Evolutionary conservation across 441 rosid genomes (phyloP).

Genomic region (Gossypium schwendimanii): DNA sequence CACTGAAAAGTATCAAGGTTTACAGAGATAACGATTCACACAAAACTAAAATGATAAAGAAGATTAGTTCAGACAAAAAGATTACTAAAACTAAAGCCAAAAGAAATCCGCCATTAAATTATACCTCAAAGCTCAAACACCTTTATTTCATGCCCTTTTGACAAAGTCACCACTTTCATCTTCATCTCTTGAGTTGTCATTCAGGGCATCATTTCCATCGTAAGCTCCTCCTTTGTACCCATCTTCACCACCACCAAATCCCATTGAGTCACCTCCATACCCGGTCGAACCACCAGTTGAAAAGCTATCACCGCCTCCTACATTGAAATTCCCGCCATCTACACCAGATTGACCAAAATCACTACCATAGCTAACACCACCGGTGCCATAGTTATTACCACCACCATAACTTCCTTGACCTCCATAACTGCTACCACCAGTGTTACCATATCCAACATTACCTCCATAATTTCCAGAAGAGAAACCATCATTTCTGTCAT

Average conservation of each 20-base stretch:
- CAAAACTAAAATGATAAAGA: neutral
- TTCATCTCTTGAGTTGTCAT: slow-evolving; percentile 17
- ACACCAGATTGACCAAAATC: slow-evolving; percentile 17
- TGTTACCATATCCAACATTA: slow-evolving; percentile 3
- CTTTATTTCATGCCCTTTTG: slow-evolving; percentile 51
- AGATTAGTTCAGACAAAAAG: neutral
- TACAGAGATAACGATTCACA: neutral
- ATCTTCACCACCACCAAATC: neutral
- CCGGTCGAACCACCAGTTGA: slow-evolving; percentile 3
- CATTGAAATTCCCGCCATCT: slow-evolving; percentile 17
- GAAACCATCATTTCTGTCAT: slow-evolving; percentile 8
- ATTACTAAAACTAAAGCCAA: neutral
- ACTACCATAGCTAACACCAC: slow-evolving; percentile 18
- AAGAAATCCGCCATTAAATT: slow-evolving; percentile 3
- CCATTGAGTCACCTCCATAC: slow-evolving; percentile 11
- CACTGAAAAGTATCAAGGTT: neutral
- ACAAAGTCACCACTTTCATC: slow-evolving; percentile 42
- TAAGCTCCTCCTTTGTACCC: slow-evolving; percentile 19
- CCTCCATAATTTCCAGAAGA: slow-evolving; percentile 11
- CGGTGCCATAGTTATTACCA: slow-evolving; percentile 6
- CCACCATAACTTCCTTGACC: slow-evolving; percentile 6
- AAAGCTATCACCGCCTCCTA: slow-evolving; percentile 21
- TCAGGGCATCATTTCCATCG: slow-evolving; percentile 8
- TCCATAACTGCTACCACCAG: slow-evolving; percentile 25
- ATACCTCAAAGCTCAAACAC: neutral